Conservation (phyloP, 176 grass and related monocot genomes). For the Areca catechu region DNA sequence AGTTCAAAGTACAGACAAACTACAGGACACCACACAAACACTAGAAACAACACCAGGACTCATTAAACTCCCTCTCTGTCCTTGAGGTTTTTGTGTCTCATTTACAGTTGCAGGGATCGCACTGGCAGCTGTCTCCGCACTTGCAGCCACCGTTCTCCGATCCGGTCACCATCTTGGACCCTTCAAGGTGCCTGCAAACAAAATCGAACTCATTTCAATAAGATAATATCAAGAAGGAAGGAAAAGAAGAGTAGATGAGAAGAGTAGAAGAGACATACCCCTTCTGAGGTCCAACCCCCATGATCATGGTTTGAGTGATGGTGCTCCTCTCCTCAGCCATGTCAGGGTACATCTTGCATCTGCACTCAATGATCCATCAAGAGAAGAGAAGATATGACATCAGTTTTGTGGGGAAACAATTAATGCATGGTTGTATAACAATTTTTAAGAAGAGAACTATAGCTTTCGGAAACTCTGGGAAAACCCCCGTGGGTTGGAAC, state of each 20-base stretch:
- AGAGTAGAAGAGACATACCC: constrained; percentile 15
- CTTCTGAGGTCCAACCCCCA: constrained; percentile 48
- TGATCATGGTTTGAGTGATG: constrained; percentile 34
- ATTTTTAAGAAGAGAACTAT: no score
- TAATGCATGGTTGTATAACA: no score
- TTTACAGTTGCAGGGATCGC: constrained; percentile 76
- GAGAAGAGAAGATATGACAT: neutral
- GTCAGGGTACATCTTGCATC: constrained; percentile 69
- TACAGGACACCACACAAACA: no score
- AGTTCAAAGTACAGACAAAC: no score
- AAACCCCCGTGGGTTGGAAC: no score
- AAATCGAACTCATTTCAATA: no score
- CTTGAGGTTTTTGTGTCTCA: constrained; percentile 9
- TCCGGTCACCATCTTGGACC: constrained; percentile 21
- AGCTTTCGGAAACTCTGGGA: no score
- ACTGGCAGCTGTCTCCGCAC: constrained; percentile 49
- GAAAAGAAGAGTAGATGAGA: no score
- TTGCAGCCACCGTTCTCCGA: constrained; percentile 60
- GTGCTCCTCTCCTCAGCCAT: constrained; percentile 37
- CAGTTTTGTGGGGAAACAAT: neutral
- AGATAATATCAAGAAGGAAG: no score
- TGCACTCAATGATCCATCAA: constrained; percentile 5
- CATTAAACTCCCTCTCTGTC: no score
- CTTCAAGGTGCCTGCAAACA: constrained; percentile 26
- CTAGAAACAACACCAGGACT: no score